Evolutionary conservation across 2,329 filamentous ascomycete species (phyloP).

Genomic region (Alternaria burnsii): DNA sequence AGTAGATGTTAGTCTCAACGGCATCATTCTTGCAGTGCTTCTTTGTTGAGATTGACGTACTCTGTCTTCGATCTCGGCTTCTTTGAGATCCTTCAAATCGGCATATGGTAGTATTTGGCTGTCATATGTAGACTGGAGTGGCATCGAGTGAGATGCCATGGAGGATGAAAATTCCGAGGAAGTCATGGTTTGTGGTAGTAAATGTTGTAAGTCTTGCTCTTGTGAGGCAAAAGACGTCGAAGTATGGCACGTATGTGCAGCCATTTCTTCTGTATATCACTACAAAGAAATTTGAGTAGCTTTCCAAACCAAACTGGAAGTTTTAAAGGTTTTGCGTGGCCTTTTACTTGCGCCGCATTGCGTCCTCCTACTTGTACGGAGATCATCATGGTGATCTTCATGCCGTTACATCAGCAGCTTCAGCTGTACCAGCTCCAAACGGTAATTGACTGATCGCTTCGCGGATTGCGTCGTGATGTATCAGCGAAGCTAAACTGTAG

Average conservation of each 20-base stretch:
- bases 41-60: slow-evolving; percentile 17
- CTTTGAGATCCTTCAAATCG: slow-evolving; percentile 29
- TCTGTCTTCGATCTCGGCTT: slow-evolving; percentile 27
- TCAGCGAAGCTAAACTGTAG: slow-evolving; percentile 16
- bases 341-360: neutral
- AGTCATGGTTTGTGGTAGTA: slow-evolving; percentile 1
- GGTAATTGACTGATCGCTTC: slow-evolving; percentile 9
- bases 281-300: neutral
- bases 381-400: neutral
- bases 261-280: neutral
- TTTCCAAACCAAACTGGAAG: neutral
- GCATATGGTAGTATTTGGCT: slow-evolving; percentile 15
- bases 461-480: neutral
- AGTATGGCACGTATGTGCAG: neutral
- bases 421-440: neutral
- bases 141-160: slow-evolving; percentile 23
- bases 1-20: slow-evolving; percentile 4
- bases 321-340: neutral
- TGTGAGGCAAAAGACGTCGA: neutral
- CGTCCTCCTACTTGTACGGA: neutral
- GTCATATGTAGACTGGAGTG: slow-evolving; percentile 22
- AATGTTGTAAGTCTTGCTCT: slow-evolving; percentile 4
- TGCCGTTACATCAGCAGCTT: slow-evolving; percentile 3
- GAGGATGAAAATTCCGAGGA: neutral
- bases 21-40: neutral